A percentile compares a stretch with the other conserved stretches of the same genome.
phyloP scores from a whole-genome alignment of 768 basidiomycete species.

The Rhodotorula paludigena region DNA sequence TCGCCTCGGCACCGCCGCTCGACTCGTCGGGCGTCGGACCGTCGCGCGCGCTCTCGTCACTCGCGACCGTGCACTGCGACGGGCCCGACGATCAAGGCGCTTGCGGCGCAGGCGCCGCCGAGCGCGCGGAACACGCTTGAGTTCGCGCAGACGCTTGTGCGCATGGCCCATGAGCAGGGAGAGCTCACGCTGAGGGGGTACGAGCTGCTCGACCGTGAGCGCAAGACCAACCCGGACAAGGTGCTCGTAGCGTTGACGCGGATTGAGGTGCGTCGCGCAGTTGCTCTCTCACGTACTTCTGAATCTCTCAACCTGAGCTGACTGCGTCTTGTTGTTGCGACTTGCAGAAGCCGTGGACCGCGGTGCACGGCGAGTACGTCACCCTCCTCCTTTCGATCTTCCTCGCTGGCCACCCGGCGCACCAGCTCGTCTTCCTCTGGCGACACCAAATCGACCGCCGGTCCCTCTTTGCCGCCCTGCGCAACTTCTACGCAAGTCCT shows the following conservation, averaged over 20 bases:
- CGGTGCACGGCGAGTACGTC: constrained; percentile 79
- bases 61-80: constrained; percentile 69
- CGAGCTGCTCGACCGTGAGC: constrained; percentile 88
- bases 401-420: constrained; percentile 84
- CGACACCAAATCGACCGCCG: constrained; percentile 86
- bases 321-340: no score
- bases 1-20: constrained; percentile 46
- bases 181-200: constrained; percentile 65
- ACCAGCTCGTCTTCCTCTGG: constrained; percentile 93
- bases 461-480: constrained; percentile 79
- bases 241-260: constrained; percentile 89
- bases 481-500: constrained; percentile 88
- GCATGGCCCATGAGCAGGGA: constrained; percentile 50
- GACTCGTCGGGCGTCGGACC: no score
- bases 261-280: constrained; percentile 73
- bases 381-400: constrained; percentile 81
- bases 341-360: constrained; percentile 72
- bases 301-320: background rate
- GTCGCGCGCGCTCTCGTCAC: constrained; percentile 77
- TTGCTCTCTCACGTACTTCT: background rate
- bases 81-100: constrained; percentile 83
- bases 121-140: constrained; percentile 93
- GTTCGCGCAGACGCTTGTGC: constrained; percentile 79
- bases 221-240: constrained; percentile 87
- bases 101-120: constrained; percentile 83